phyloP scores from a whole-genome alignment of 2,329 filamentous ascomycete genomes.

The Ambrosiella cleistominuta region DNA sequence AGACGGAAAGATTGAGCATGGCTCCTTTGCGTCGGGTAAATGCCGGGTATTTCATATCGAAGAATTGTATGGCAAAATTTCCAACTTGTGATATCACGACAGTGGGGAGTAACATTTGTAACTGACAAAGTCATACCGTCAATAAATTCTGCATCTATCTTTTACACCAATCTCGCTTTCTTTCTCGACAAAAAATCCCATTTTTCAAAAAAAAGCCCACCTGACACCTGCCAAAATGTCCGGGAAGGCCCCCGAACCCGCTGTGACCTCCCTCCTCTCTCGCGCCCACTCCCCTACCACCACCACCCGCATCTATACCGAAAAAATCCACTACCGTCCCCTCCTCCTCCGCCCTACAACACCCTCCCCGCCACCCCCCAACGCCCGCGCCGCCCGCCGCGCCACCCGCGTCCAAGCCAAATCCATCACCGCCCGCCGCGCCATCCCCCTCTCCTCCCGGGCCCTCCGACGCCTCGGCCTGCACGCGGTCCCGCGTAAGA shows the following conservation, averaged over 20 bases:
- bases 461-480: conserved; percentile 58
- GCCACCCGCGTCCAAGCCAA: conserved; percentile 30
- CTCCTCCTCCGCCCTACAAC: conserved; percentile 64
- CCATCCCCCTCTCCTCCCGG: conserved; percentile 59
- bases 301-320: conserved; percentile 53
- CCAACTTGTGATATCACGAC: too few species aligned
- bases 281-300: conserved; percentile 64
- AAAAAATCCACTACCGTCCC: conserved; percentile 68
- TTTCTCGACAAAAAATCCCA: not conserved
- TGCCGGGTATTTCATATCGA: not conserved
- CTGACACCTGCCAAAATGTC: conserved; percentile 19
- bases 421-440: conserved; percentile 18
- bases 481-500: conserved; percentile 36
- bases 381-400: conserved; percentile 39
- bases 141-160: not conserved
- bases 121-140: too few species aligned
- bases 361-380: conserved; percentile 35
- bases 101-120: too few species aligned
- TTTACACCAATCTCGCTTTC: not conserved
- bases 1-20: not conserved
- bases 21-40: conserved; percentile 8
- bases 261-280: conserved; percentile 49
- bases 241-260: conserved; percentile 13
- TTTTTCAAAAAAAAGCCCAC: not conserved
- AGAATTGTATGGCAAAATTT: too few species aligned